These are phyloP conservation scores for Fusarium nematophilum DNA, from an alignment of 2,329 filamentous ascomycete species.

Conservation along the genomic window DNA sequence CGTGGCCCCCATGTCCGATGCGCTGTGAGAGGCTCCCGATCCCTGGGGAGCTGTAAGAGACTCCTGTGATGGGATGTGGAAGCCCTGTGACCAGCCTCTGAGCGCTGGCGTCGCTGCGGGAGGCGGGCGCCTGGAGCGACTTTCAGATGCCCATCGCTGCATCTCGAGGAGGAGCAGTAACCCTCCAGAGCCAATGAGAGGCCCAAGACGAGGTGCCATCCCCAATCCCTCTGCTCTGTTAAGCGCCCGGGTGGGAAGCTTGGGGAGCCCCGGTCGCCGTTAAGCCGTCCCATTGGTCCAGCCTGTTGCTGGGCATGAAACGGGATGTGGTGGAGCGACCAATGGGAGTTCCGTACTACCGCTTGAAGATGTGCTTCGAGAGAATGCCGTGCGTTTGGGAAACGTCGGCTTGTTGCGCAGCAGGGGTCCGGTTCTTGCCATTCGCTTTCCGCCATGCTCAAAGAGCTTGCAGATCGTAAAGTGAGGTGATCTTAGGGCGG, in stretches of 20 bases:
- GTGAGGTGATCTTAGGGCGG: constrained; percentile 17
- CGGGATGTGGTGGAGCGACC: constrained; percentile 28
- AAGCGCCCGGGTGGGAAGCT: constrained; percentile 48
- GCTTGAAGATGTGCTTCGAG: constrained; percentile 32
- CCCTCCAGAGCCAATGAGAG: constrained; percentile 43
- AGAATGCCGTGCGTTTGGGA: constrained; percentile 26
- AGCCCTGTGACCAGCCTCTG: constrained; percentile 27
- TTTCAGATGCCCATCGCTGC: constrained; percentile 31
- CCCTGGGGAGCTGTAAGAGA: constrained; percentile 24
- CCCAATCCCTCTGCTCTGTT: constrained; percentile 37
- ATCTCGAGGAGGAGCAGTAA: constrained; percentile 16
- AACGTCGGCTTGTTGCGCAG: constrained; percentile 10
- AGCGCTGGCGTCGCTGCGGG: constrained; percentile 20
- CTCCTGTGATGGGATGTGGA: constrained; percentile 31
- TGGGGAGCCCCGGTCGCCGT: constrained; percentile 29
- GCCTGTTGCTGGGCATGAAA: constrained; percentile 27
- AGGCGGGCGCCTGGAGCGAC: constrained; percentile 37
- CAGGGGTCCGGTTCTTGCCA: constrained; percentile 27
- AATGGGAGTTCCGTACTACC: constrained; percentile 36
- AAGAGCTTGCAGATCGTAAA: constrained; percentile 30
- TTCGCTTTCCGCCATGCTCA: constrained; percentile 6
- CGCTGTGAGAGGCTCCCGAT: constrained; percentile 23
- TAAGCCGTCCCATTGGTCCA: constrained; percentile 43
- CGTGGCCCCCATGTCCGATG: constrained; percentile 14
- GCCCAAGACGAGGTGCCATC: constrained; percentile 25